phyloP scores from a whole-genome alignment of 805 yeast genomes.

The Pichia deserticola region DNA sequence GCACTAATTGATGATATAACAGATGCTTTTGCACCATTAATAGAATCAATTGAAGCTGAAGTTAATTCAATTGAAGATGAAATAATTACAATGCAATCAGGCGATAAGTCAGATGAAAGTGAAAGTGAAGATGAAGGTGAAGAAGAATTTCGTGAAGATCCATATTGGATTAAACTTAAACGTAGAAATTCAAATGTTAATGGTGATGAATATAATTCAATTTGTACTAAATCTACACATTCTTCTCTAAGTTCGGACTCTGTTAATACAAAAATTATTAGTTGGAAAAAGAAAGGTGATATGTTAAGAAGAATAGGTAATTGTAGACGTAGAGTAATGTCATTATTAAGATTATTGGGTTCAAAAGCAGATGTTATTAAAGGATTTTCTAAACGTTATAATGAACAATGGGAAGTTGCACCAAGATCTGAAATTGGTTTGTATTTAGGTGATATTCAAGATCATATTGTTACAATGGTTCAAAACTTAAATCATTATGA shows the following conservation, averaged over 20 bases:
- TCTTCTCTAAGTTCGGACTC: slow-evolving; percentile 23
- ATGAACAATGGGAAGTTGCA: slow-evolving; percentile 74
- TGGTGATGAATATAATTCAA: slow-evolving; percentile 18
- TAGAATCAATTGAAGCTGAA: slow-evolving; percentile 88
- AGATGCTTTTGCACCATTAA: slow-evolving; percentile 96
- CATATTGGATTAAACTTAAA: slow-evolving; percentile 24
- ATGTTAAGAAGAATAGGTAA: slow-evolving; percentile 94
- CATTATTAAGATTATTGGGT: slow-evolving; percentile 73
- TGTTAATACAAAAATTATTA: slow-evolving; percentile 39
- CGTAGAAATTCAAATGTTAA: slow-evolving; percentile 23
- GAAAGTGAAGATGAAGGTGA: slow-evolving; percentile 39
- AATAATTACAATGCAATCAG: slow-evolving; percentile 79
- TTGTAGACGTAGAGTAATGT: slow-evolving; percentile 91
- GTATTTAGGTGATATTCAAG: slow-evolving; percentile 96
- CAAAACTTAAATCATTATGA: slow-evolving; percentile 93
- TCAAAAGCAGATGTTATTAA: slow-evolving; percentile 96
- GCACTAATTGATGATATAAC: slow-evolving; percentile 95
- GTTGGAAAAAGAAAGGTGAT: slow-evolving; percentile 91
- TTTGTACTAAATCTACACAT: slow-evolving; percentile 13
- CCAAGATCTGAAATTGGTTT: slow-evolving; percentile 84
- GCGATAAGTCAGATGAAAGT: slow-evolving; percentile 39
- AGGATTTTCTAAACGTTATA: slow-evolving; percentile 87
- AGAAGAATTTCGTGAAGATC: slow-evolving; percentile 30
- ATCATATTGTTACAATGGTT: slow-evolving; percentile 95
- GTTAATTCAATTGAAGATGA: slow-evolving; percentile 93